Percentiles rank a stretch among this genome's conserved stretches.
Conservation (phyloP, 2,329 filamentous ascomycete genomes). For the Fusarium sulawesiense region DNA sequence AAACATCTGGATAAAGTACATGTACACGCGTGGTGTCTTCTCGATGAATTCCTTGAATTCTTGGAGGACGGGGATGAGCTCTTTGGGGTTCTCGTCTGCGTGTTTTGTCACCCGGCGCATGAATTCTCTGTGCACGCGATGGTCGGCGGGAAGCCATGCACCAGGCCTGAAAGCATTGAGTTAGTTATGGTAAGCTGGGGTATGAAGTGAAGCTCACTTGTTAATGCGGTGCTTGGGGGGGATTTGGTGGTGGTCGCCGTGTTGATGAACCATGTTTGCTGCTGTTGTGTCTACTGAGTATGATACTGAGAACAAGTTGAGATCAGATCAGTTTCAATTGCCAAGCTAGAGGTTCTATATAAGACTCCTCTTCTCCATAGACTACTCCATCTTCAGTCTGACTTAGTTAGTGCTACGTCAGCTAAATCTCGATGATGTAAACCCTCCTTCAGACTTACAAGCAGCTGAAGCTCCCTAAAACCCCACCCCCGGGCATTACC, state of each 20-base stretch:
- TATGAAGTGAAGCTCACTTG: slow-evolving; percentile 52
- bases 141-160: slow-evolving; percentile 72
- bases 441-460: neutral
- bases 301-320: neutral
- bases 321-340: neutral
- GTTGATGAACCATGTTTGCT: slow-evolving; percentile 61
- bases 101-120: slow-evolving; percentile 67
- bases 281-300: neutral
- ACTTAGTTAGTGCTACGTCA: slow-evolving; percentile 17
- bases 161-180: slow-evolving; percentile 56
- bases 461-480: neutral
- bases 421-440: slow-evolving; percentile 43
- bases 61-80: slow-evolving; percentile 68
- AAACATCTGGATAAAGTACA: slow-evolving; percentile 77
- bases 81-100: slow-evolving; percentile 62
- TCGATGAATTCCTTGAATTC: slow-evolving; percentile 77
- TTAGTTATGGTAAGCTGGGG: neutral
- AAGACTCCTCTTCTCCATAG: neutral
- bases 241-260: slow-evolving; percentile 64
- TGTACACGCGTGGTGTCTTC: slow-evolving; percentile 69
- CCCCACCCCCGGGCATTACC: slow-evolving; percentile 17
- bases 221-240: slow-evolving; percentile 59
- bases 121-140: slow-evolving; percentile 71
- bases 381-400: neutral
- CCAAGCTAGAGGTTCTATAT: slow-evolving; percentile 7